Evolutionary conservation across 768 basidiomycete genomes (phyloP), one percentile per base, ranked within the genome.

Genomic region (Galerina marginata): DNA sequence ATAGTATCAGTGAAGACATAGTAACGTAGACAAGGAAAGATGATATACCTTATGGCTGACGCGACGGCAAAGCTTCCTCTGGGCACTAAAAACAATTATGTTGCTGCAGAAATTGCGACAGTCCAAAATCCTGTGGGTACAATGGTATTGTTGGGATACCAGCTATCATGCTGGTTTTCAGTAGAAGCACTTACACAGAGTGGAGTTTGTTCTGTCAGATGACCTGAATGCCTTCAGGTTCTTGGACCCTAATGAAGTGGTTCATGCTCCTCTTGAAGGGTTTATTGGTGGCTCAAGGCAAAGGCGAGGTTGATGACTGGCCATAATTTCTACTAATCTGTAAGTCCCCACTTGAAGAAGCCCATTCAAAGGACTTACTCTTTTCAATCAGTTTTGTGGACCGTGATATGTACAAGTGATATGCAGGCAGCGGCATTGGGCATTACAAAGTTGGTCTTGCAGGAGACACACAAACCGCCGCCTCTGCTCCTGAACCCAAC

Each of bases 211-310:
- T 11, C 67, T 74, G 0, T 62, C 69, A 14, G 53, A 51, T 9
- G 72, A 74, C 33, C 61, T 61, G 4, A 53, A 59, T 14, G 71
- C 75, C 0, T 79, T 78, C 59, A 73, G 78, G 3, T 79, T 79
- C 48, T 45, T 79, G 3, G 72, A 77, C 58, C 77, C 77, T 1
- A n/a, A 36, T 0, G 56, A 60, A 2, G 68, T 74, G 4, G 62
- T 77, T 14, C 69, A 65, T 4, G 66, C 57, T 4, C 7, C 29
- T 1, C 29, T 7, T 33, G 29, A 4, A 4, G 7, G 29, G 29
- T 4, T 33, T 33, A 7, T 33, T 7, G 4, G 29, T 33, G 29
- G 29, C 29, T 5, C 29, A 7, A 33, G 29, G 29, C 29, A 12
- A 11, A 26, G 47, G 47, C 23, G 47, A 49, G n/a, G 15, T 12